Conservation (phyloP, 1,284 basidiomycete species). For the Prillingera fragicola region DNA sequence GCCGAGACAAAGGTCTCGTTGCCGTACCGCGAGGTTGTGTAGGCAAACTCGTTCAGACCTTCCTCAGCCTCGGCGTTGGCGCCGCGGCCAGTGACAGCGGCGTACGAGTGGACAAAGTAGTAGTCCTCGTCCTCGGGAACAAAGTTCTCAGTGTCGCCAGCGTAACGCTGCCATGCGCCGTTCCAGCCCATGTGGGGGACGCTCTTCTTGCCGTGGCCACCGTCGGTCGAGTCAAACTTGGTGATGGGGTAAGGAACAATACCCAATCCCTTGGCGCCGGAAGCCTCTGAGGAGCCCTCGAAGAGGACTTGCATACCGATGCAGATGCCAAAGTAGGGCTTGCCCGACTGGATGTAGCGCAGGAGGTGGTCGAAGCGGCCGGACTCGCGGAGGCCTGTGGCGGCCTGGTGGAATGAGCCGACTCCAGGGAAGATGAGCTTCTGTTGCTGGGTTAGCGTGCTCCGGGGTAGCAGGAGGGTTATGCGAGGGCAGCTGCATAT, state of each 20-base stretch:
- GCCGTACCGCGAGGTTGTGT: constrained; percentile 89
- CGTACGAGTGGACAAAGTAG: constrained; percentile 98
- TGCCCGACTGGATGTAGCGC: constrained; percentile 78
- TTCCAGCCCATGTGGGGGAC: constrained; percentile 99
- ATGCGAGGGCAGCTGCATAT: background rate
- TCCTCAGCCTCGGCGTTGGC: constrained; percentile 45
- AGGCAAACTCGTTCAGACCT: constrained; percentile 59
- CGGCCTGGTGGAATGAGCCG: constrained; percentile 85
- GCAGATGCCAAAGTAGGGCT: constrained; percentile 96
- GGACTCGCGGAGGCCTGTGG: constrained; percentile 66
- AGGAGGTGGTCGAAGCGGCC: constrained; percentile 76
- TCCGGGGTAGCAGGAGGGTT: background rate
- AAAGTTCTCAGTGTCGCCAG: constrained; percentile 41
- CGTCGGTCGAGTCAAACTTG: constrained; percentile 41
- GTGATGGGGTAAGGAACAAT: constrained; percentile 48
- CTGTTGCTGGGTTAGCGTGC: constrained; percentile 53
- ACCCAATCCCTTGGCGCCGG: constrained; percentile 45
- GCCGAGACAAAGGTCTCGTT: constrained; percentile 85
- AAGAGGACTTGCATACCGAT: constrained; percentile 97
- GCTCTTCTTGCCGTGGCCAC: constrained; percentile 56
- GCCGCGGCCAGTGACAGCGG: constrained; percentile 56
- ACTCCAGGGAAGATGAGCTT: constrained; percentile 98
- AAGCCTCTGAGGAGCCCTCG: constrained; percentile 68
- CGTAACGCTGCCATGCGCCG: constrained; percentile 50
- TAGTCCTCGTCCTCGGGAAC: constrained; percentile 56